Conservation (phyloP, 2,329 filamentous ascomycete genomes). For the Phyllosticta citribraziliensis region DNA sequence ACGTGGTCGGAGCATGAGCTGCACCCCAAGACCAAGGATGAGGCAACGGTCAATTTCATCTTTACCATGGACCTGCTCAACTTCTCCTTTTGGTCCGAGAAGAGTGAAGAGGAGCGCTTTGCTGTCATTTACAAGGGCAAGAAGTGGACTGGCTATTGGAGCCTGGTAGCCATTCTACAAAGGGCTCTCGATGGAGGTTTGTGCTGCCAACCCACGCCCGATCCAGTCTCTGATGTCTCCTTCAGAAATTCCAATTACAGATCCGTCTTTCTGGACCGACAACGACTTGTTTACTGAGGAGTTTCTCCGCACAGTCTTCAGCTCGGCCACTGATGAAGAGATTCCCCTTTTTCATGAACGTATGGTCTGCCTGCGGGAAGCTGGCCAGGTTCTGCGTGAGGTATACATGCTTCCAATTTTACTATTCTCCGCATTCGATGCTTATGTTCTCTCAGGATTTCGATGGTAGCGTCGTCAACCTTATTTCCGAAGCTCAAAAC, state of each 20-base stretch:
- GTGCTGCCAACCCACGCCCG: background rate
- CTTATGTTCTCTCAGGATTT: constrained; percentile 49
- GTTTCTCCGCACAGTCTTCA: constrained; percentile 66
- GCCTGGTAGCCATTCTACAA: constrained; percentile 76
- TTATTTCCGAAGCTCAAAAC: constrained; percentile 62
- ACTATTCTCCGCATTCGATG: background rate
- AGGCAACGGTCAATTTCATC: constrained; percentile 77
- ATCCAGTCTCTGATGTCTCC: background rate
- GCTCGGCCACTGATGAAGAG: constrained; percentile 74
- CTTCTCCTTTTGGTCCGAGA: constrained; percentile 91
- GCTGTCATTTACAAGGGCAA: constrained; percentile 71
- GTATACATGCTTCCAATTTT: constrained; percentile 34
- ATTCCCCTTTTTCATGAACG: constrained; percentile 78
- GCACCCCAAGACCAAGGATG: constrained; percentile 75
- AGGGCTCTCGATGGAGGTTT: constrained; percentile 78
- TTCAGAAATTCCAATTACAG: constrained; percentile 76
- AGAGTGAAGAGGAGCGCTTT: constrained; percentile 61
- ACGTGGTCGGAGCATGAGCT: constrained; percentile 84
- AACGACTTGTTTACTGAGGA: constrained; percentile 67
- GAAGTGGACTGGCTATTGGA: constrained; percentile 92
- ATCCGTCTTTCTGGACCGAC: constrained; percentile 75
- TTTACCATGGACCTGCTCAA: constrained; percentile 97
- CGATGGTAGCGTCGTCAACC: constrained; percentile 60
- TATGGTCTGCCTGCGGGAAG: constrained; percentile 70
- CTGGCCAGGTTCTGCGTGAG: constrained; percentile 68